Base-by-base conservation (phyloP, 805 yeast genomes). In the Candida argentea region DNA sequence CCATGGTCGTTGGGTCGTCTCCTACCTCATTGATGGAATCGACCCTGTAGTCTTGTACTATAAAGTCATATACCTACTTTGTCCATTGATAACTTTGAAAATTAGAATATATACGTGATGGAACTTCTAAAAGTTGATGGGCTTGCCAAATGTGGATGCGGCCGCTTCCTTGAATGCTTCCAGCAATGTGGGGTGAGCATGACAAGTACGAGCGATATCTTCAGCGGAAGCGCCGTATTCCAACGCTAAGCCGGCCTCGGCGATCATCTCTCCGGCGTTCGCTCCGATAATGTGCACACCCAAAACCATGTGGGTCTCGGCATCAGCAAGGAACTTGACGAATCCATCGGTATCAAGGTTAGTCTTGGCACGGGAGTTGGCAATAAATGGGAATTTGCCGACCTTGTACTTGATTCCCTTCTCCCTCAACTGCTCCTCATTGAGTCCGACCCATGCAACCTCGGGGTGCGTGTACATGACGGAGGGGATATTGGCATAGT, bases 391-490 rank as follows among this genome's bases (percentile, higher is more conserved):
- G 86, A 89, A 91, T 66, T 91, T 91, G 55, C 99, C 99, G 36
- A 82, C 73, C 61, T 80, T 87, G 74, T 81, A 91, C 46, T 78
- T 70, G 58, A 86, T 75, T 45, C 95, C 95, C 46, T 85, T 85
- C 45, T 72, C 87, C 70, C 89, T 87, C 56, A 87, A 73, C 63
- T 87, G 87, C 67, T 87, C 78, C 67, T 91, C 99, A 51, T 76
- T 82, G 63, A 83, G 83, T 46, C 99, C 99, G 44, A 83, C 95
- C 98, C 98, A 91, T 29, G 97, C 97, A 44, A 91, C 95, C 69
- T 91, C 99, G 40, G 99, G 99, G 65, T 86, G 95, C 27, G 97
- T 79, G 72, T 91, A 91, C 98, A 91, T 91, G 43, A 91, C 98
- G 20, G 95, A 76, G 42, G 99, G 99, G 46, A 91, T 91, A 67